These are phyloP conservation scores for Lecanicillium sp. DNA, from an alignment of 2,329 filamentous ascomycete species.

Conservation along the genomic window DNA sequence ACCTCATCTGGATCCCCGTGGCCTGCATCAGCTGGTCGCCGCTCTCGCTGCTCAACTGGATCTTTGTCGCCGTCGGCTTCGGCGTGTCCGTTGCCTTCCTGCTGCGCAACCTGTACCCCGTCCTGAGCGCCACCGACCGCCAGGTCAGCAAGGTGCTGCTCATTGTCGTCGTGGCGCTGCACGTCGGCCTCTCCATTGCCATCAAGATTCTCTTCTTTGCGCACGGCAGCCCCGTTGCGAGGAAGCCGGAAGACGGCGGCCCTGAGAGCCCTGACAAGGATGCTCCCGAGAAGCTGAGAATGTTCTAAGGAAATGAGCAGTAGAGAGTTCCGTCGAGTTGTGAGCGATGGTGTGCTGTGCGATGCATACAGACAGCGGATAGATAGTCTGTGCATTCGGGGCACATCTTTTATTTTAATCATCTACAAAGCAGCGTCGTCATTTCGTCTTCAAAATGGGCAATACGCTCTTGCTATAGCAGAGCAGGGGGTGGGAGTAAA, in stretches of 20 bases:
- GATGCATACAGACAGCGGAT: too few relatives aligned
- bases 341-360: background rate
- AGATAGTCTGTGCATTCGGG: too few relatives aligned
- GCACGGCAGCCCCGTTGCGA: constrained; percentile 50
- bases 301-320: constrained; percentile 1
- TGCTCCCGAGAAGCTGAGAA: constrained; percentile 13
- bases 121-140: constrained; percentile 85
- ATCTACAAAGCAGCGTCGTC: too few relatives aligned
- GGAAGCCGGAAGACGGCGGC: constrained; percentile 27
- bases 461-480: too few relatives aligned
- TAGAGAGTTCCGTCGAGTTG: too few relatives aligned
- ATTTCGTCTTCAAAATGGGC: too few relatives aligned
- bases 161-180: constrained; percentile 73
- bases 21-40: constrained; percentile 87
- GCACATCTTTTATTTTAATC: too few relatives aligned
- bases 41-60: constrained; percentile 80
- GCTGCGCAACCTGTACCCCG: constrained; percentile 79
- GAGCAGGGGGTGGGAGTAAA: too few relatives aligned
- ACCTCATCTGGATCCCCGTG: constrained; percentile 95
- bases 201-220: constrained; percentile 98
- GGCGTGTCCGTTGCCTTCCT: constrained; percentile 77
- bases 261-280: constrained; percentile 7
- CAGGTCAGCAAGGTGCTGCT: constrained; percentile 86
- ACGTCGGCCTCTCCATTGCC: constrained; percentile 82
- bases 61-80: constrained; percentile 84